These are phyloP conservation scores for Mimosa pudica DNA, from an alignment of 306 rosid species.

Conservation along the genomic window DNA sequence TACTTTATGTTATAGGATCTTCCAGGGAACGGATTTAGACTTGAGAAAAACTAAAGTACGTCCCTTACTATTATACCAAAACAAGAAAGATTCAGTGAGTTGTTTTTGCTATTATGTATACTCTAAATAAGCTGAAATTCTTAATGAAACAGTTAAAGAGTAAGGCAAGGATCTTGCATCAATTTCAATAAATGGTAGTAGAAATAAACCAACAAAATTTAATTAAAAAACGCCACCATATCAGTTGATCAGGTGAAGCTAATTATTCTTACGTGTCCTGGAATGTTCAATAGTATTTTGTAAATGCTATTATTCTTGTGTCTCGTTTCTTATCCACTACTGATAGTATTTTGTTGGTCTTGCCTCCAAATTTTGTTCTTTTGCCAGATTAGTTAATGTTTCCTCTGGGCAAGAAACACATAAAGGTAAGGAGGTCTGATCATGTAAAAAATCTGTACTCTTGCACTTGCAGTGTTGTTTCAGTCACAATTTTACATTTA, in stretches of 20 bases:
- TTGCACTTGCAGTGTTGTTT: neutral
- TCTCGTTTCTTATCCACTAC: constrained; percentile 3
- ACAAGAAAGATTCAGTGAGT: neutral
- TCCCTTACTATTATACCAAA: neutral
- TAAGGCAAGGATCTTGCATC: neutral
- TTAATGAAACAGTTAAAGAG: neutral
- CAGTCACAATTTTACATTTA: neutral
- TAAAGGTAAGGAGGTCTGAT: constrained; percentile 42
- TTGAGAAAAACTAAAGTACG: neutral
- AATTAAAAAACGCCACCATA: neutral
- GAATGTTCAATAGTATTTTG: neutral
- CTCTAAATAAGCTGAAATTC: neutral
- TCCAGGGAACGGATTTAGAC: neutral
- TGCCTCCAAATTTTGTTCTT: neutral
- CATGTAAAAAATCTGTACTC: constrained; percentile 8
- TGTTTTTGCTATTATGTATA: neutral
- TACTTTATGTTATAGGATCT: neutral
- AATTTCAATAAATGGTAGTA: neutral
- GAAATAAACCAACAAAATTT: neutral
- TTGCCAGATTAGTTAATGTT: constrained; percentile 38
- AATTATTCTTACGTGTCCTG: neutral
- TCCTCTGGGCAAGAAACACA: constrained; percentile 34
- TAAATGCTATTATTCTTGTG: neutral
- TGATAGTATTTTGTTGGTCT: constrained; percentile 21
- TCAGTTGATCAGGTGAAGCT: neutral